Percentiles rank a stretch among this genome's conserved stretches.
Conservation (phyloP, 176 grass and related monocot species). For the barley (Hordeum vulgare) region DNA sequence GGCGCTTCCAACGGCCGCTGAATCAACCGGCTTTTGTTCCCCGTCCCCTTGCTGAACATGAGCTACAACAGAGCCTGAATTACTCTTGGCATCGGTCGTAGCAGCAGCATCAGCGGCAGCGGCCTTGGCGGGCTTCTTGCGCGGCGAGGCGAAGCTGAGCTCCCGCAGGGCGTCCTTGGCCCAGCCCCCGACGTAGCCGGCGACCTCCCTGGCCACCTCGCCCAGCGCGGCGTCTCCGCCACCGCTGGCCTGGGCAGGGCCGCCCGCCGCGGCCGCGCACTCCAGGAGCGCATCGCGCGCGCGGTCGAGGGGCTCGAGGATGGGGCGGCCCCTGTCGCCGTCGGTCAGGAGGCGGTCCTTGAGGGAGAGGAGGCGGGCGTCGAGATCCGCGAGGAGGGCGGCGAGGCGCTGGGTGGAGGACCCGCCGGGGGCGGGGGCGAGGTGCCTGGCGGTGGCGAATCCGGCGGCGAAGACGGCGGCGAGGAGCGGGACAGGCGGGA, state of each 20-base stretch:
- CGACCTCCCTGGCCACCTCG: constrained; percentile 30
- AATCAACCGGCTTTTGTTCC: not conserved
- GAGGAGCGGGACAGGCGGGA: constrained; percentile 52
- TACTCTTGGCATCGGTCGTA: not conserved
- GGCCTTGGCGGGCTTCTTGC: constrained; percentile 29
- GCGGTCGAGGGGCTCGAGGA: constrained; percentile 37
- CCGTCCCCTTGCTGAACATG: not conserved
- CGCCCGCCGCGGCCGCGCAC: not conserved
- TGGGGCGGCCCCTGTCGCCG: not conserved
- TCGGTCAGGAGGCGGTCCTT: constrained; percentile 14
- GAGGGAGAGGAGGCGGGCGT: constrained; percentile 39
- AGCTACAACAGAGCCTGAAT: not conserved
- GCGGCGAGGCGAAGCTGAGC: constrained; percentile 32
- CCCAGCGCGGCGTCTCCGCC: not conserved
- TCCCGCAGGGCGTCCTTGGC: constrained; percentile 46
- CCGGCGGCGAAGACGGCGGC: constrained; percentile 43
- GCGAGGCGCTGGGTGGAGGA: constrained; percentile 19
- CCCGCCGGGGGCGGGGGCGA: constrained; percentile 1
- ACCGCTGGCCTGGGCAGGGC: no score
- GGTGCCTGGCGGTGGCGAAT: constrained; percentile 5
- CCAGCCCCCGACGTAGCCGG: constrained; percentile 31
- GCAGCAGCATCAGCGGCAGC: not conserved
- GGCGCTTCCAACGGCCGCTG: not conserved
- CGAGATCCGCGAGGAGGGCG: constrained; percentile 47
- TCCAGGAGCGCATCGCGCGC: constrained; percentile 36